These are phyloP conservation scores for Malus orientalis DNA, from an alignment of 306 rosid species.

Conservation along the genomic window DNA sequence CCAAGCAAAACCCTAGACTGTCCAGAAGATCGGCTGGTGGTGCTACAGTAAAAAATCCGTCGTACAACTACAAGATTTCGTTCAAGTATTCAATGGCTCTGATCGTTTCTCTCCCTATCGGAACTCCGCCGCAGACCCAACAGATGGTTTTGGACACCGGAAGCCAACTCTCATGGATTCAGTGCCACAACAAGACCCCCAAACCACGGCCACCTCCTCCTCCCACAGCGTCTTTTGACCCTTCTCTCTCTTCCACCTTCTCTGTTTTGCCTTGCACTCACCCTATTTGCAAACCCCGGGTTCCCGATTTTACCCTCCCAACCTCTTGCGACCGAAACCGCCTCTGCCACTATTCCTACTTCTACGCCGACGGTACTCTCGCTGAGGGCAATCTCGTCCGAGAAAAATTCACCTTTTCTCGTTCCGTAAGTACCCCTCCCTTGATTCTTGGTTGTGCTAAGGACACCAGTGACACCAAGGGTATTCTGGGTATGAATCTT, in stretches of 20 bases:
- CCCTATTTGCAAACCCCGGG: conserved; percentile 75
- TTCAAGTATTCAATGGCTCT: conserved; percentile 63
- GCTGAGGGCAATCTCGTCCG: conserved; percentile 94
- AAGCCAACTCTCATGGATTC: conserved; percentile 85
- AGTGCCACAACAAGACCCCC: conserved; percentile 43
- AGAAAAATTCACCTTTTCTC: conserved; percentile 54
- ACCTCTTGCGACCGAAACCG: conserved; percentile 84
- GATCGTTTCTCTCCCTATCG: conserved; percentile 63
- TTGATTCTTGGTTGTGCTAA: conserved; percentile 69
- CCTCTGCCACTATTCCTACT: conserved; percentile 85
- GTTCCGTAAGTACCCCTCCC: conserved; percentile 64
- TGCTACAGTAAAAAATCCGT: not conserved
- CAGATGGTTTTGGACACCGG: conserved; percentile 84
- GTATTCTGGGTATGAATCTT: conserved; percentile 86
- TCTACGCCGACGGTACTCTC: conserved; percentile 82
- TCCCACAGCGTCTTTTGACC: conserved; percentile 51
- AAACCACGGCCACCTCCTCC: not conserved
- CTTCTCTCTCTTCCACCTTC: conserved; percentile 84
- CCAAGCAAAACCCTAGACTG: not conserved
- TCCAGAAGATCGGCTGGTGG: not conserved
- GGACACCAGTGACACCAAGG: conserved; percentile 43
- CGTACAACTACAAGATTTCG: conserved; percentile 36
- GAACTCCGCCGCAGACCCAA: conserved; percentile 79
- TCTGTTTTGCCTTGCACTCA: conserved; percentile 60
- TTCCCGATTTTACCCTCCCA: conserved; percentile 87